These are phyloP conservation scores for Glycyrrhiza uralensis DNA, from an alignment of 306 rosid species.

Conservation along the genomic window DNA sequence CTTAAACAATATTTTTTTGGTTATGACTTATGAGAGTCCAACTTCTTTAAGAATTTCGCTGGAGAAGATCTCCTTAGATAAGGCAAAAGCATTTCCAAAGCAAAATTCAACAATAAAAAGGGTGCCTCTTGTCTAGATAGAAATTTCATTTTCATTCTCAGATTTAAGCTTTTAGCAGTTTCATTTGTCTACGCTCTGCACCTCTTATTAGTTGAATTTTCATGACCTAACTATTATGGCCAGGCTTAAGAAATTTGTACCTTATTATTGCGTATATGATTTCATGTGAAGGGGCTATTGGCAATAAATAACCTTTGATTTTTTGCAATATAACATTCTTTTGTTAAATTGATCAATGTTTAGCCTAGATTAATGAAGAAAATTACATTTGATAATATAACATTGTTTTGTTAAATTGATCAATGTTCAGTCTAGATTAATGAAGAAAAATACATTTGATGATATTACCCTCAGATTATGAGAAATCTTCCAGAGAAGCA, in stretches of 20 bases:
- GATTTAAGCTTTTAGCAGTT: constrained; percentile 7
- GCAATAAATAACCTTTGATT: background rate
- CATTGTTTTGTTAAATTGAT: background rate
- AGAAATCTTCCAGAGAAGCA: constrained; percentile 73
- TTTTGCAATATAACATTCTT: background rate
- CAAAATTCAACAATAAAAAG: background rate
- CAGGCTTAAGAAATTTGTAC: background rate
- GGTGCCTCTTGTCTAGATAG: background rate
- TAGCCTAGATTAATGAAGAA: constrained; percentile 11
- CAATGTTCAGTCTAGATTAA: background rate
- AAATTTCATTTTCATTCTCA: background rate
- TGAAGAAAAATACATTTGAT: constrained; percentile 18
- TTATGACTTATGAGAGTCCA: background rate
- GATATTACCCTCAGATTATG: constrained; percentile 59
- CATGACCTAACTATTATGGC: background rate
- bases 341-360: background rate
- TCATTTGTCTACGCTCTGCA: background rate
- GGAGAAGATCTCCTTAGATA: background rate
- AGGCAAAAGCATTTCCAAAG: background rate
- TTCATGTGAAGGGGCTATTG: background rate
- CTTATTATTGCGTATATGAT: background rate
- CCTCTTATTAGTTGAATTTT: constrained; percentile 3
- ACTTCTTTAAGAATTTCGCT: background rate
- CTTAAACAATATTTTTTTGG: constrained; percentile 10
- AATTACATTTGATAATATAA: background rate